Conservation (phyloP, 129 eudicot species). For the Arctium minus region DNA sequence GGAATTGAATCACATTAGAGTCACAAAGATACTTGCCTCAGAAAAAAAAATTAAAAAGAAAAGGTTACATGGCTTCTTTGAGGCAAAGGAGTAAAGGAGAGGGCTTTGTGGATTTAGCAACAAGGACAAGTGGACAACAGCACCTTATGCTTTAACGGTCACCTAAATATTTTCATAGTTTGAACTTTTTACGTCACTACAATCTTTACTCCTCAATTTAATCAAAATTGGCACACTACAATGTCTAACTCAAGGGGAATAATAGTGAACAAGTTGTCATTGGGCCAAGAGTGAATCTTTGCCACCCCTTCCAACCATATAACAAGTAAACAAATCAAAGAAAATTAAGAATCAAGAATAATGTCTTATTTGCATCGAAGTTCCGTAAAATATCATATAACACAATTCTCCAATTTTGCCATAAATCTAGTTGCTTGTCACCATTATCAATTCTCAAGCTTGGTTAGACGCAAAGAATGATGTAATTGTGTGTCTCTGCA, state of each 20-base stretch:
- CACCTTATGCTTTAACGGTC: background rate
- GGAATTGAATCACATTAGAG: background rate
- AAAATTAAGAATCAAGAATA: background rate
- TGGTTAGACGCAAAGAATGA: no score
- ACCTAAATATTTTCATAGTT: background rate
- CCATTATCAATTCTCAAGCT: no score
- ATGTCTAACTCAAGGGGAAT: background rate
- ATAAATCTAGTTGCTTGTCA: no score
- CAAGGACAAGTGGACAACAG: background rate
- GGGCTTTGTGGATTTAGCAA: background rate
- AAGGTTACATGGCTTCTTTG: background rate
- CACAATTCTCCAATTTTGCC: background rate
- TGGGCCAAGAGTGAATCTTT: background rate
- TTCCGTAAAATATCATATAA: background rate
- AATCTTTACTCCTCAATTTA: background rate
- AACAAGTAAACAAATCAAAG: background rate
- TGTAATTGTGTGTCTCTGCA: no score
- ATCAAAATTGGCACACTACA: background rate
- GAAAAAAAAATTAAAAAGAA: no score
- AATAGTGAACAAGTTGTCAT: background rate
- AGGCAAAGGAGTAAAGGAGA: background rate
- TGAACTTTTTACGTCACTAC: background rate
- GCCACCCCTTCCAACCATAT: background rate
- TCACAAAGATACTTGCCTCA: background rate
- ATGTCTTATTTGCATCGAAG: background rate